These are phyloP conservation scores for Diaporthe australafricana DNA, from an alignment of 2,329 filamentous ascomycete genomes.

Conservation along the genomic window DNA sequence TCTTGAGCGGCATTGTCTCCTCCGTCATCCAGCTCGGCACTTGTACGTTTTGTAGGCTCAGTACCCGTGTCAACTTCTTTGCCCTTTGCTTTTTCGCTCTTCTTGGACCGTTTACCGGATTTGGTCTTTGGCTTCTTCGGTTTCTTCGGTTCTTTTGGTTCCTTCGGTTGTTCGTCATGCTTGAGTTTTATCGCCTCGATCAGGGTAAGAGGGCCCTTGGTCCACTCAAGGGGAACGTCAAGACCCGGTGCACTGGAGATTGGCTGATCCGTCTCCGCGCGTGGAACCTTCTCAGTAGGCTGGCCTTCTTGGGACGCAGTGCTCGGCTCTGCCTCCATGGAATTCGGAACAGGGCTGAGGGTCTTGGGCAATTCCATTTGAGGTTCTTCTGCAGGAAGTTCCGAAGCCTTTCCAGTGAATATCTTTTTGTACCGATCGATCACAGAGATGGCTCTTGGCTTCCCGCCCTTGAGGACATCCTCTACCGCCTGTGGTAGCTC, in stretches of 20 bases:
- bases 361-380: background rate
- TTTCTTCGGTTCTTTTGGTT: too few relatives aligned
- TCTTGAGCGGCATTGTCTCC: background rate
- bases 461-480: background rate
- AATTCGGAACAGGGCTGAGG: background rate
- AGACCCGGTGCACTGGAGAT: background rate
- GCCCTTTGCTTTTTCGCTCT: background rate
- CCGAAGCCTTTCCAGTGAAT: background rate
- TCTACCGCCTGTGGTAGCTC: background rate
- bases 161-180: background rate
- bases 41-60: background rate
- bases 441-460: background rate
- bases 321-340: background rate
- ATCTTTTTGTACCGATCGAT: background rate
- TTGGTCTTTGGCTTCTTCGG: constrained; percentile 14
- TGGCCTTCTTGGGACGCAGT: background rate
- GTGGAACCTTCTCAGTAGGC: background rate
- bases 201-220: background rate
- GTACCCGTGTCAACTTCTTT: constrained; percentile 1
- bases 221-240: background rate
- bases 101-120: background rate
- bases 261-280: background rate
- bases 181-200: background rate
- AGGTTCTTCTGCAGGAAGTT: background rate
- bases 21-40: background rate